Evolutionary conservation across 2,329 filamentous ascomycete genomes (phyloP).

Genomic region (Alternaria sp.): DNA sequence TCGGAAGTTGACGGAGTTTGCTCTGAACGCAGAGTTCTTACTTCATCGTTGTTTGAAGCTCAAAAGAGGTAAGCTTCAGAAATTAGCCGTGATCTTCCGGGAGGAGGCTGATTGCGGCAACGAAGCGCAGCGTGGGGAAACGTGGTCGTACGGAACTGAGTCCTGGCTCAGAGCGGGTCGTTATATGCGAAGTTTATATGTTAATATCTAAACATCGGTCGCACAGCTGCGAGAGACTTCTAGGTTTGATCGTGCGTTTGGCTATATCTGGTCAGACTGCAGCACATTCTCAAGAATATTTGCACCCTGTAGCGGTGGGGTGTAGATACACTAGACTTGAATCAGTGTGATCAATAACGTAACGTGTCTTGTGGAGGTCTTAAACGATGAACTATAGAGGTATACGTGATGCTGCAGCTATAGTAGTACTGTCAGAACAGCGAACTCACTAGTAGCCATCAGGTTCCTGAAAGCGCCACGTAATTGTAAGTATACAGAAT

Average conservation of each 20-base stretch:
- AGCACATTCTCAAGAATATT: slow-evolving; percentile 22
- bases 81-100: slow-evolving; percentile 4
- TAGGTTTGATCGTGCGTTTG: slow-evolving; percentile 21
- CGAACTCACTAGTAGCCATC: slow-evolving; percentile 21
- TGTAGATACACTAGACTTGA: slow-evolving; percentile 18
- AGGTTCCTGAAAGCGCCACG: slow-evolving; percentile 15
- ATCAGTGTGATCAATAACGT: slow-evolving; percentile 17
- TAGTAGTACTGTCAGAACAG: slow-evolving; percentile 29
- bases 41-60: slow-evolving; percentile 9
- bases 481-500: slow-evolving; percentile 9
- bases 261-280: slow-evolving; percentile 22
- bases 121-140: slow-evolving; percentile 27
- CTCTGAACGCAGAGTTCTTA: slow-evolving; percentile 2
- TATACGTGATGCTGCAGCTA: slow-evolving; percentile 34
- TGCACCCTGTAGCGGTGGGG: slow-evolving; percentile 28
- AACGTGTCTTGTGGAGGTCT: slow-evolving; percentile 7
- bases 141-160: slow-evolving; percentile 12
- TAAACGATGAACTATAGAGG: slow-evolving; percentile 20
- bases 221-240: slow-evolving; percentile 22
- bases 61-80: slow-evolving; percentile 6
- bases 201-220: slow-evolving; percentile 22
- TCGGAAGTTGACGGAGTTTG: neutral
- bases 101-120: slow-evolving; percentile 16
- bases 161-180: slow-evolving; percentile 15
- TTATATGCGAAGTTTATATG: slow-evolving; percentile 40